These are phyloP conservation scores for Aspergillus fructus DNA, from an alignment of 2,329 filamentous ascomycete species.

Conservation along the genomic window DNA sequence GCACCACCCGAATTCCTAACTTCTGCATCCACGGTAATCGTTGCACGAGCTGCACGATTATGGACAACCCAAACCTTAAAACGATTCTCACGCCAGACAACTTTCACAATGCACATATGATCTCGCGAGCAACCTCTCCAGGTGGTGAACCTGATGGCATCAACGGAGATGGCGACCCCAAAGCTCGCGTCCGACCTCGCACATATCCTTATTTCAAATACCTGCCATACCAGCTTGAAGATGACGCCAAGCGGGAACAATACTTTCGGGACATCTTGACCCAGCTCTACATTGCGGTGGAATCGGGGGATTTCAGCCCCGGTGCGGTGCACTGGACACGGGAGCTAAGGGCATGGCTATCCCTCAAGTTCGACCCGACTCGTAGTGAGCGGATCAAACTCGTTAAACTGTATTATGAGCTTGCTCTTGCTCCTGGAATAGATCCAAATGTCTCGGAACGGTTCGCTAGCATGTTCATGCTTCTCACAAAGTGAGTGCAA, in stretches of 20 bases:
- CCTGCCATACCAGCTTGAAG: slow-evolving; percentile 85
- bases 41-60: slow-evolving; percentile 24
- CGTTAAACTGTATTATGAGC: slow-evolving; percentile 90
- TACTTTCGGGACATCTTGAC: slow-evolving; percentile 86
- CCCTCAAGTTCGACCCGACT: slow-evolving; percentile 95
- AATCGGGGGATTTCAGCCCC: slow-evolving; percentile 89
- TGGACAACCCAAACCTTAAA: slow-evolving; percentile 37
- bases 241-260: slow-evolving; percentile 71
- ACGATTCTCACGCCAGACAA: slow-evolving; percentile 39
- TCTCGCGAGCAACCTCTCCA: slow-evolving; percentile 84
- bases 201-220: slow-evolving; percentile 92
- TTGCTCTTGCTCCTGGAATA: slow-evolving; percentile 84
- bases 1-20: slow-evolving; percentile 22
- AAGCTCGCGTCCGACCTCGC: slow-evolving; percentile 72
- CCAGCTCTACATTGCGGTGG: slow-evolving; percentile 87
- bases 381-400: slow-evolving; percentile 78
- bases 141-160: slow-evolving; percentile 54
- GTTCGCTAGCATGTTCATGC: slow-evolving; percentile 95
- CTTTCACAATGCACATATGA: slow-evolving; percentile 57
- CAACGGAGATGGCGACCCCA: slow-evolving; percentile 55
- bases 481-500: slow-evolving; percentile 77
- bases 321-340: slow-evolving; percentile 96
- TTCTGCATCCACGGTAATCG: slow-evolving; percentile 16
- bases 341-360: slow-evolving; percentile 92
- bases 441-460: slow-evolving; percentile 79